Percentiles rank a stretch among this genome's conserved stretches.
Conservation (phyloP, 495 filamentous ascomycete genomes). For the Lentithecium fluviatile region DNA sequence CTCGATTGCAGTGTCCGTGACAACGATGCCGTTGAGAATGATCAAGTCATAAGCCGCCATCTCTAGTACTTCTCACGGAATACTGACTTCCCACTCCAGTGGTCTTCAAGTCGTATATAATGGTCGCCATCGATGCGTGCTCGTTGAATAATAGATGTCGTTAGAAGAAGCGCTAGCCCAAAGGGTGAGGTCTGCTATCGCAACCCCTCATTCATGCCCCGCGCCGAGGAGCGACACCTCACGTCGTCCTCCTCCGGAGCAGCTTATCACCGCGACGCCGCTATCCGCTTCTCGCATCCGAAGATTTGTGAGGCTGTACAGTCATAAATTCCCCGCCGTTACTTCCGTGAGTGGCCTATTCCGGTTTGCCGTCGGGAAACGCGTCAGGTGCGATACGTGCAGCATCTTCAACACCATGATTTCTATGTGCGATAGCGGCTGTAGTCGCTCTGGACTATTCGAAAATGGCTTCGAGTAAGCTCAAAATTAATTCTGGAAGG, state of each 20-base stretch:
- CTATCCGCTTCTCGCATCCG: background rate
- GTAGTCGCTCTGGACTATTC: background rate
- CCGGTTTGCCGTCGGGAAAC: too few relatives aligned
- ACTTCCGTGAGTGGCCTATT: background rate
- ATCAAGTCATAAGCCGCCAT: conserved; percentile 45
- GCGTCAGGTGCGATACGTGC: too few relatives aligned
- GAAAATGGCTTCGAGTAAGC: conserved; percentile 3
- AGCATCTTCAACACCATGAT: background rate
- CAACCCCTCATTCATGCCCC: conserved; percentile 24
- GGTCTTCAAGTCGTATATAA: background rate
- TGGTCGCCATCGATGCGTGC: background rate
- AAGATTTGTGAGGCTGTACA: background rate
- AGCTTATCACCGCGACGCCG: background rate
- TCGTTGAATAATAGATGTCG: background rate
- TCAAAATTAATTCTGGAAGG: conserved; percentile 30
- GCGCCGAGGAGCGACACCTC: conserved; percentile 2
- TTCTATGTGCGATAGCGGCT: background rate
- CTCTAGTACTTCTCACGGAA: background rate
- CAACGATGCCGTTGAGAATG: conserved; percentile 50
- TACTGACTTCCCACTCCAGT: background rate
- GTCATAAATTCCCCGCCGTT: conserved; percentile 19
- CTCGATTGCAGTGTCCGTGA: conserved; percentile 50
- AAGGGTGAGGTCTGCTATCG: background rate
- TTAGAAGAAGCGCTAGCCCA: background rate
- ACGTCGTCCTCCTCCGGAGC: conserved; percentile 1